Evolutionary conservation across 1,284 basidiomycete species (phyloP).

Genomic region (Phenoliferia sp.): DNA sequence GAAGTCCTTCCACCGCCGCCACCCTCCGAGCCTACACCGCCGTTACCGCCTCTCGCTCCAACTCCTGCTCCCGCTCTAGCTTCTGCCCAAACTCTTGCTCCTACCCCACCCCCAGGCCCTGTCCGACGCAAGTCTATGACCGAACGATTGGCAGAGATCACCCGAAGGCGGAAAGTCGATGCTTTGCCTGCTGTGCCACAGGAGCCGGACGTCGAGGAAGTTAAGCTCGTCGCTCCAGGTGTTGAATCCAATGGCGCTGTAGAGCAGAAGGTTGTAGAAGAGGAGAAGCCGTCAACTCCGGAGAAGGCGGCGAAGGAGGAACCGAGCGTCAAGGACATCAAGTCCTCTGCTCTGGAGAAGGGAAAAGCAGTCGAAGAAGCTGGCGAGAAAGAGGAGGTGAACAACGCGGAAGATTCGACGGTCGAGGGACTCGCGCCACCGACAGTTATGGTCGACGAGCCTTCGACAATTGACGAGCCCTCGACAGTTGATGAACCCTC

Average conservation of each 20-base stretch:
- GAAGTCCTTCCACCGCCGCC: neutral
- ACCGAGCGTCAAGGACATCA: neutral
- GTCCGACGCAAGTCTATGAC: conserved; percentile 18
- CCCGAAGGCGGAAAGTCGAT: neutral
- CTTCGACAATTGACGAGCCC: neutral
- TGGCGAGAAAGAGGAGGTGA: neutral
- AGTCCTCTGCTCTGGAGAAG: too few species aligned
- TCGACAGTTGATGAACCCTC: too few species aligned
- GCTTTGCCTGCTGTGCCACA: neutral
- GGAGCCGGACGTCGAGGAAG: neutral
- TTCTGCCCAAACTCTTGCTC: neutral
- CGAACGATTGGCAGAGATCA: conserved; percentile 28
- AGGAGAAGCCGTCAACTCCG: neutral
- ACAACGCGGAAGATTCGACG: neutral
- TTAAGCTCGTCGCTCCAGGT: neutral
- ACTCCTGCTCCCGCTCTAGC: neutral
- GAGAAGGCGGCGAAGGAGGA: too few species aligned
- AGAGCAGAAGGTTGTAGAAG: too few species aligned
- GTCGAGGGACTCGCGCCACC: neutral
- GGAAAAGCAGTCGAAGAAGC: too few species aligned
- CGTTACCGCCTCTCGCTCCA: neutral
- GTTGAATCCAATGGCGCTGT: neutral
- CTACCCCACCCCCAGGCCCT: neutral
- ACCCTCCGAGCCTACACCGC: neutral
- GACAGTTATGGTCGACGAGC: neutral